Conservation (phyloP, 2,329 filamentous ascomycete species). For the Xylariaceae sp. region DNA sequence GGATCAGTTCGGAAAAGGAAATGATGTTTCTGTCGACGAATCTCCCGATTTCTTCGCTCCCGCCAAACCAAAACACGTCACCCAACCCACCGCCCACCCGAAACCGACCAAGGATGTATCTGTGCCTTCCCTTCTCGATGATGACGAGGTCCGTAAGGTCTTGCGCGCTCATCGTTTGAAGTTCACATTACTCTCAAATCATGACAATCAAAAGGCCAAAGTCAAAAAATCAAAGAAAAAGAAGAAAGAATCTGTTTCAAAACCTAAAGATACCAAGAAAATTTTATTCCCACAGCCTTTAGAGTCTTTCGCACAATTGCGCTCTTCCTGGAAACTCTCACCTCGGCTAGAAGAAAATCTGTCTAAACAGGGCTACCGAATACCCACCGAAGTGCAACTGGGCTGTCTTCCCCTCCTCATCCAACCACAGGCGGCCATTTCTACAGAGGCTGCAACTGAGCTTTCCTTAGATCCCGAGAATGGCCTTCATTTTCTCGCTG, state of each 20-base stretch:
- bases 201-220: conserved; percentile 44
- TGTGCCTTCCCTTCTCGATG: conserved; percentile 46
- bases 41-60: conserved; percentile 56
- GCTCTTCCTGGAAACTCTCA: conserved; percentile 68
- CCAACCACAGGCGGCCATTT: conserved; percentile 47
- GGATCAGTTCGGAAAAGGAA: conserved; percentile 24
- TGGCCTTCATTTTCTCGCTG: conserved; percentile 71
- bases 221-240: conserved; percentile 57
- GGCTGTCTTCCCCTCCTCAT: conserved; percentile 78
- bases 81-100: conserved; percentile 18
- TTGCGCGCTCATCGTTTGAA: conserved; percentile 81
- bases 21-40: conserved; percentile 36
- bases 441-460: conserved; percentile 32
- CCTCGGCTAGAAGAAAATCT: conserved; percentile 73
- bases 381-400: conserved; percentile 93
- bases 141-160: conserved; percentile 69
- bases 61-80: conserved; percentile 32
- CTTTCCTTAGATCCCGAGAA: conserved; percentile 26
- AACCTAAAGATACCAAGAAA: conserved; percentile 52
- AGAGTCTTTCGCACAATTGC: conserved; percentile 69
- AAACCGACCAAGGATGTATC: conserved; percentile 15
- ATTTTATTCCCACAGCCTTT: conserved; percentile 77
- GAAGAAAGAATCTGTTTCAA: conserved; percentile 43
- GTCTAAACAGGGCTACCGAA: conserved; percentile 73
- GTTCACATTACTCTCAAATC: conserved; percentile 66